Evolutionary conservation across 352 stramenopile genomes (phyloP).

Genomic region (Pelagophyceae sp.): DNA sequence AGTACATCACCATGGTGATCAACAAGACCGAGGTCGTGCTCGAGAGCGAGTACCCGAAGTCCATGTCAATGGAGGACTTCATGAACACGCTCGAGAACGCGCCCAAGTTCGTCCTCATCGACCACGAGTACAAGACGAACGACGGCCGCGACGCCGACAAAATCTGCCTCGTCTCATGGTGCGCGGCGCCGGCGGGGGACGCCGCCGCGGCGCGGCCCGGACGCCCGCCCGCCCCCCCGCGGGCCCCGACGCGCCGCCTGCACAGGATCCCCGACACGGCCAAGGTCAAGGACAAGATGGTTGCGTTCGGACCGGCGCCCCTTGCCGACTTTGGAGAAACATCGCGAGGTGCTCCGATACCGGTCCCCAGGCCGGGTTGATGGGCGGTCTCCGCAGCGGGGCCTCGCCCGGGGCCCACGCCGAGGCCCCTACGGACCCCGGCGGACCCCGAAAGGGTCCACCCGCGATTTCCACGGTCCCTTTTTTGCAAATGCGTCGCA

Average conservation of each 20-base stretch:
- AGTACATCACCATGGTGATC: constrained; percentile 32
- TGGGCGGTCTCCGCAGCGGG: too few species aligned
- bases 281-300: constrained; percentile 83
- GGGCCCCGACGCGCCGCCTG: constrained; percentile 53
- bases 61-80: not conserved
- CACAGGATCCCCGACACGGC: constrained; percentile 82
- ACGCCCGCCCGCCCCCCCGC: constrained; percentile 47
- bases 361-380: too few species aligned
- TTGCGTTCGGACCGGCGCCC: too few species aligned
- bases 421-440: too few species aligned
- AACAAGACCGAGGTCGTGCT: constrained; percentile 82
- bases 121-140: constrained; percentile 70
- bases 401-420: too few species aligned
- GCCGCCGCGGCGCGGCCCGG: too few species aligned
- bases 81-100: constrained; percentile 44
- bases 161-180: constrained; percentile 37
- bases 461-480: too few species aligned
- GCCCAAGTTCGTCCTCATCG: constrained; percentile 71
- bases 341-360: too few species aligned
- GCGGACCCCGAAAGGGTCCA: too few species aligned
- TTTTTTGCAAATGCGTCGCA: too few species aligned
- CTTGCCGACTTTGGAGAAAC: too few species aligned
- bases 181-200: too few species aligned
- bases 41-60: constrained; percentile 48
- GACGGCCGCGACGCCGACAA: constrained; percentile 69